Evolutionary conservation across 192 early-diverging fungal genomes (phyloP).

Genomic region (Funneliformis geosporum): DNA sequence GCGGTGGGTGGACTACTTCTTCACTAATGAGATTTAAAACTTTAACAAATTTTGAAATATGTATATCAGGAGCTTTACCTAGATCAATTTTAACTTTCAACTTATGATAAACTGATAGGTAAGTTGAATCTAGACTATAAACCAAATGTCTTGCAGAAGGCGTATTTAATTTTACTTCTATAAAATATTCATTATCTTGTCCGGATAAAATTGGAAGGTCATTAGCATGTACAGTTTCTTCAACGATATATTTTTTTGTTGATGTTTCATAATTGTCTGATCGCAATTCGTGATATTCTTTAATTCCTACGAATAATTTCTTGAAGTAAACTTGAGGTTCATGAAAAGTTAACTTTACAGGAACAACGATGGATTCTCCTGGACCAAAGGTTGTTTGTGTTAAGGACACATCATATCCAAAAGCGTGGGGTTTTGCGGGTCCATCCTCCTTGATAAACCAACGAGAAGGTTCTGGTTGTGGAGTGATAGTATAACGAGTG

Average conservation of each 20-base stretch:
- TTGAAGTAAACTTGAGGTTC: slow-evolving; percentile 10
- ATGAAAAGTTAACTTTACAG: slow-evolving; percentile 3
- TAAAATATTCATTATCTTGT: neutral
- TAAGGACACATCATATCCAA: slow-evolving; percentile 7
- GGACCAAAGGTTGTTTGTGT: neutral
- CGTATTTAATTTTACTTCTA: neutral
- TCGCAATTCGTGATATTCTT: slow-evolving; percentile 27
- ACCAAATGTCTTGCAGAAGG: neutral
- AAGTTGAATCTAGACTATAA: neutral
- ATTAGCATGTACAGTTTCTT: neutral
- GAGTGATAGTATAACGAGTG: neutral
- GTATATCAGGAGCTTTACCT: neutral
- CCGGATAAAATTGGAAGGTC: neutral
- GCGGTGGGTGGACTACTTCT: neutral
- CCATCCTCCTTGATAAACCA: neutral
- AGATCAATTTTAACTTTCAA: slow-evolving; percentile 8
- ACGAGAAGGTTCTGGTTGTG: neutral
- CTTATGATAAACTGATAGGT: slow-evolving; percentile 6
- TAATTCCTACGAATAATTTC: slow-evolving; percentile 8
- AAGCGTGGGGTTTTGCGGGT: neutral
- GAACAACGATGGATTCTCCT: neutral
- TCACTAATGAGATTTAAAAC: neutral
- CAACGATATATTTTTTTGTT: neutral
- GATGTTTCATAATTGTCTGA: neutral
- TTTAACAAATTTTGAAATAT: neutral